A percentile compares a stretch with the other conserved stretches of the same genome.
Evolutionary conservation across 1,284 basidiomycete species (phyloP).

Genomic region (Ganoderma sinense): DNA sequence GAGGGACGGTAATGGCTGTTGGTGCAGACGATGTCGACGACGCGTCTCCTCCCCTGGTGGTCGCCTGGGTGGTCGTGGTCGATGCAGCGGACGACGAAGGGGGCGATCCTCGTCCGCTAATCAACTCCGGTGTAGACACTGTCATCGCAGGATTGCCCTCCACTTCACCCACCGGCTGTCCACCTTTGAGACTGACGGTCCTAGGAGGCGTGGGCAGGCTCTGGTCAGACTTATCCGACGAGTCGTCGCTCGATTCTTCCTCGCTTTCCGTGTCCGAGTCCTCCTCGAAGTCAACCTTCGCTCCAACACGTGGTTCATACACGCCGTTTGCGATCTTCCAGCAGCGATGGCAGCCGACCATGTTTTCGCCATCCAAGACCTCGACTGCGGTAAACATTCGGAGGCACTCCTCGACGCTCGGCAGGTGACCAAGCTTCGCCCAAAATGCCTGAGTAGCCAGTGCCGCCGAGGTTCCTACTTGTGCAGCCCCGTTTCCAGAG

Average conservation of each 20-base stretch:
- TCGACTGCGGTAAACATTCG: constrained; percentile 91
- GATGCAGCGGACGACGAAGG: constrained; percentile 40
- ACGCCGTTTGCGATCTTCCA: constrained; percentile 87
- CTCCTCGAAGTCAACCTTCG: constrained; percentile 45
- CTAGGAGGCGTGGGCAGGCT: constrained; percentile 18
- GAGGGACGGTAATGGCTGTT: constrained; percentile 34
- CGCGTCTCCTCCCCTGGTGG: constrained; percentile 32
- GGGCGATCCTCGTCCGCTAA: constrained; percentile 37
- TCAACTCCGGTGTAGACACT: constrained; percentile 32
- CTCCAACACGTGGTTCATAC: constrained; percentile 46
- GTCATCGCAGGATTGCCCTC: constrained; percentile 9
- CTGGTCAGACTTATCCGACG: constrained; percentile 23
- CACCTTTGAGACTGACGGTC: constrained; percentile 4
- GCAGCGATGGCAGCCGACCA: constrained; percentile 91
- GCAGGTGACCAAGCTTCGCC: constrained; percentile 58
- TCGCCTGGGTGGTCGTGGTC: constrained; percentile 30
- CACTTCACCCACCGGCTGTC: constrained; percentile 14
- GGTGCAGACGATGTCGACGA: constrained; percentile 40
- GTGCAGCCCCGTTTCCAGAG: constrained; percentile 15
- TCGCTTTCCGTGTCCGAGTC: constrained; percentile 42
- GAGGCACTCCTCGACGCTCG: constrained; percentile 77
- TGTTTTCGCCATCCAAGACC: constrained; percentile 91
- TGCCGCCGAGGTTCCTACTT: constrained; percentile 29
- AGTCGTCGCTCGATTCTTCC: constrained; percentile 20
- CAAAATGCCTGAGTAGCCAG: constrained; percentile 47